Base-by-base conservation (phyloP, 768 basidiomycete genomes). In the Tulasnella calospora region DNA sequence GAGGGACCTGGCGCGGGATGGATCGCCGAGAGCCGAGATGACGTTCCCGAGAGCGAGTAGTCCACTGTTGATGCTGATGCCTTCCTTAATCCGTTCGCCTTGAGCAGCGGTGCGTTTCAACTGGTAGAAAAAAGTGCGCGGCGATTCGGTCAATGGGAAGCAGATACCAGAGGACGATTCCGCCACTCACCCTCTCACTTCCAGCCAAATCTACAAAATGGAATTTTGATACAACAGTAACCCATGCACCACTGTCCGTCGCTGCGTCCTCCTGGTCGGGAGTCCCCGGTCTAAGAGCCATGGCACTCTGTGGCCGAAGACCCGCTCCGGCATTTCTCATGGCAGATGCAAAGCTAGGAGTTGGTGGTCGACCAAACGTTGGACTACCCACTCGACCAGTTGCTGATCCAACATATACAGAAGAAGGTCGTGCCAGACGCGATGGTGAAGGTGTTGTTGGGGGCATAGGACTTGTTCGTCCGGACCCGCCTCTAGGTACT, bases 141-240 rank as follows among this genome's bases (percentile, higher is more conserved):
- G 23, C 38, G 21, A 33, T 7, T 51, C 33, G 19, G 41, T 36
- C 35, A 77, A 55, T 71, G 74, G n/a, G 9, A 17, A 79, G 73
- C 77, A 61, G 17, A 72, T 27, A 9, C 27, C 38, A 17, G 40
- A 12, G 9, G 27, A 33, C 23, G n/a, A 17, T 21, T 21, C 12
- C 19, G 4, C 7, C 36, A 86, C 92, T 83, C 84, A 95, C 93
- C 82, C 98, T 87, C 86, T 99, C 98, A 55, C 94, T 96, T 51
- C 98, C 98, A 36, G 98, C 98, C 82, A 99, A 85, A 86, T 99
- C 98, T 36, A 99, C 98, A 81, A 98, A 98, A 84, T 99, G 96
- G 85, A 99, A 98, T 83, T 99, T 99, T 70, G 94, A 96, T 47
- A 92, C 90, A 57, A 96, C 89, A 0, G 94, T 96, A 19, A 92